Evolutionary conservation across 2,329 filamentous ascomycete species (phyloP).

Genomic region (Apiospora pterosperma): DNA sequence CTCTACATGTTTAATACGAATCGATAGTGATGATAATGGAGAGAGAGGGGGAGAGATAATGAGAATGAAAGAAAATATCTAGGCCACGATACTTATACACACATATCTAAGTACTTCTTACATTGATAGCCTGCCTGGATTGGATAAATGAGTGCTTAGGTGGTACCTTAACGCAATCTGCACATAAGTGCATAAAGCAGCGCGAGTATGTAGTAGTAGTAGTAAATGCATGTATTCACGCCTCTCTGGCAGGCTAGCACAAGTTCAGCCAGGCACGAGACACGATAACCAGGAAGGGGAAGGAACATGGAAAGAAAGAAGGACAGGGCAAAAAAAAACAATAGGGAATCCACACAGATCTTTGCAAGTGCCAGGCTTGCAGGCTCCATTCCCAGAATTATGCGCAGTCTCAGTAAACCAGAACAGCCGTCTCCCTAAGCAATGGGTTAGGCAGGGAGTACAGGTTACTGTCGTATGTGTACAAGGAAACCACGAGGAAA

Average conservation of each 20-base stretch:
- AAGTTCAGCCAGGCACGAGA: slow-evolving; percentile 1
- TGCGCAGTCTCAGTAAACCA: background rate
- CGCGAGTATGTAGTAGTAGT: no score
- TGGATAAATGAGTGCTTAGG: background rate
- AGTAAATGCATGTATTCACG: background rate
- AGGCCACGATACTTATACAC: background rate
- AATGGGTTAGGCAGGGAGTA: background rate
- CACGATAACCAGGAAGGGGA: background rate
- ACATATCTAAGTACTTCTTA: background rate
- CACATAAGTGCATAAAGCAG: background rate
- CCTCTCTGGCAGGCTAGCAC: background rate
- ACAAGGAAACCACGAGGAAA: background rate
- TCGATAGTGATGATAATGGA: background rate
- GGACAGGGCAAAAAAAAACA: background rate
- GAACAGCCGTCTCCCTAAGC: background rate
- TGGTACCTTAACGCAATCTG: background rate
- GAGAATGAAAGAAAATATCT: background rate
- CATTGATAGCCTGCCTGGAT: background rate
- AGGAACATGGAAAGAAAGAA: background rate
- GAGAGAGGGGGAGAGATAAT: background rate
- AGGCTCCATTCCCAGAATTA: background rate
- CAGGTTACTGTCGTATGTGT: background rate
- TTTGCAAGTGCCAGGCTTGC: background rate
- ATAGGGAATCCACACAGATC: background rate
- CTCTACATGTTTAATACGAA: background rate